phyloP scores from a whole-genome alignment of 1,284 basidiomycete species.

The Ceratobasidium sp. region DNA sequence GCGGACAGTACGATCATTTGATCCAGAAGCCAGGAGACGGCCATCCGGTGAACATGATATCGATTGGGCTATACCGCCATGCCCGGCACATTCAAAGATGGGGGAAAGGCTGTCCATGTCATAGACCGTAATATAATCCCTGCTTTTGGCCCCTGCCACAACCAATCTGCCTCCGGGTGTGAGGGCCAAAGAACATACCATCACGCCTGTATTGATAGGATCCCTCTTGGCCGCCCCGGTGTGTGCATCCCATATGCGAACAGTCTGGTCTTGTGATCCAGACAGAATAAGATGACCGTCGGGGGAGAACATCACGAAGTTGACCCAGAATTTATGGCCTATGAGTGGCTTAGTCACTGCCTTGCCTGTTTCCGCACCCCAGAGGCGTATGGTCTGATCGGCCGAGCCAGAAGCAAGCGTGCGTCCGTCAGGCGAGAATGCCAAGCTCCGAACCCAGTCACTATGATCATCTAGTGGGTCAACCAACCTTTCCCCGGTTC shows the following conservation, averaged over 20 bases:
- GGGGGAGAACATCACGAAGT: no score
- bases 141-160: background rate
- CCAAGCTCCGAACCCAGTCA: no score
- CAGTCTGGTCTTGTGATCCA: no score
- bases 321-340: no score
- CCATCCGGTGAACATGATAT: slow-evolving; percentile 87
- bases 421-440: slow-evolving; percentile 35
- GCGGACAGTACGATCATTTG: background rate
- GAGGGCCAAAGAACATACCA: background rate
- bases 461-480: no score
- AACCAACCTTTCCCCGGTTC: no score
- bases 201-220: background rate
- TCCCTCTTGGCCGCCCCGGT: background rate
- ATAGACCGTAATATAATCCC: slow-evolving; percentile 1
- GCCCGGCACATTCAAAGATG: slow-evolving; percentile 5
- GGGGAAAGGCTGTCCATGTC: background rate
- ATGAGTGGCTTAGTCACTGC: no score
- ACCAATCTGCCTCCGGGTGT: slow-evolving; percentile 34
- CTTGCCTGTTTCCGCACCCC: slow-evolving; percentile 5
- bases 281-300: no score
- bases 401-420: slow-evolving; percentile 39
- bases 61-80: slow-evolving; percentile 69
- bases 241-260: no score
- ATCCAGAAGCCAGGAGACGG: slow-evolving; percentile 55
- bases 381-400: slow-evolving; percentile 17